These are phyloP conservation scores for Dipteronia dyeriana DNA, from an alignment of 345 rosid genomes.

Conservation along the genomic window DNA sequence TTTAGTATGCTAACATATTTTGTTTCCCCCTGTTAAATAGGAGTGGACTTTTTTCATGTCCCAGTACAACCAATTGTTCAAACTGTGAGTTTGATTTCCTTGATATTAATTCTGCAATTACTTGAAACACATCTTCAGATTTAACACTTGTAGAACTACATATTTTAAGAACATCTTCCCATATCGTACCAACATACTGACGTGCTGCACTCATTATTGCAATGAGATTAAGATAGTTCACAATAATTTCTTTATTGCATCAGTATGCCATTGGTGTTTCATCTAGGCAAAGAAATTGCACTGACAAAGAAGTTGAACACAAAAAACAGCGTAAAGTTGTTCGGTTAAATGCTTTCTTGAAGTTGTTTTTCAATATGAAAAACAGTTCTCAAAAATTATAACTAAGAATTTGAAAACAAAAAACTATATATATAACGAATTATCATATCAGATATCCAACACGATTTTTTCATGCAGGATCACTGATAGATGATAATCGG, in stretches of 20 bases:
- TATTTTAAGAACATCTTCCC: not conserved
- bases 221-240: not conserved
- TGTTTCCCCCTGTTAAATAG: constrained; percentile 19
- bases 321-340: no score
- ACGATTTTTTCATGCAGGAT: no score
- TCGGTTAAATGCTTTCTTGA: no score
- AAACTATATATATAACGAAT: no score
- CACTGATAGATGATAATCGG: no score
- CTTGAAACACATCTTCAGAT: not conserved
- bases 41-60: constrained; percentile 32
- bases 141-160: not conserved
- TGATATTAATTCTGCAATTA: not conserved
- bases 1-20: not conserved
- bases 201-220: not conserved
- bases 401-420: no score
- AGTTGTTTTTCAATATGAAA: no score
- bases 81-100: constrained; percentile 31
- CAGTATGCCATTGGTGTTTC: not conserved
- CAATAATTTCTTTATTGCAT: not conserved
- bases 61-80: constrained; percentile 31
- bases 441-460: no score
- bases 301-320: no score
- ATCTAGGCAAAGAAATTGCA: not conserved
- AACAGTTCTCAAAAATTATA: no score
- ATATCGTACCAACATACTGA: not conserved